Evolutionary conservation across 2,329 filamentous ascomycete genomes (phyloP).

Genomic region (Aspergillus phoenicis): DNA sequence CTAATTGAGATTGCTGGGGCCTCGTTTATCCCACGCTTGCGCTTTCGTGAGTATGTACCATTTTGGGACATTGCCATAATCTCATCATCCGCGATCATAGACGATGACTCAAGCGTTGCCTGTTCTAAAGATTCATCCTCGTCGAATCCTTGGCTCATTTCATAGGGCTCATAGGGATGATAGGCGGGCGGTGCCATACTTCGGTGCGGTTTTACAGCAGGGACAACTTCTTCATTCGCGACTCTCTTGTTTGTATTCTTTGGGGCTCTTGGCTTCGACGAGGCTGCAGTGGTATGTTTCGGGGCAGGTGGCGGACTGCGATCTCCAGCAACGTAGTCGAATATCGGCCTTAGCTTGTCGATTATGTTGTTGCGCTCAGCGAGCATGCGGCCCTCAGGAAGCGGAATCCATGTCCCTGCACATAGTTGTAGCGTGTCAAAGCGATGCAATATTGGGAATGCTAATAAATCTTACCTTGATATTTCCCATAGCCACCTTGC

Average conservation of each 20-base stretch:
- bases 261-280: slow-evolving; percentile 77
- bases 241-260: slow-evolving; percentile 65
- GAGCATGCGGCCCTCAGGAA: slow-evolving; percentile 76
- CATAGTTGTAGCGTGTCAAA: slow-evolving; percentile 1
- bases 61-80: slow-evolving; percentile 70
- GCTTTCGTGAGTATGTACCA: slow-evolving; percentile 63
- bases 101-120: slow-evolving; percentile 78
- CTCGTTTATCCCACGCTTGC: slow-evolving; percentile 73
- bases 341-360: slow-evolving; percentile 80
- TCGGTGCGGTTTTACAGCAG: slow-evolving; percentile 33
- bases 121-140: slow-evolving; percentile 85
- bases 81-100: slow-evolving; percentile 82
- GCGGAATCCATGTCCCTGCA: slow-evolving; percentile 90
- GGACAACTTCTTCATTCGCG: slow-evolving; percentile 40
- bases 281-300: slow-evolving; percentile 74
- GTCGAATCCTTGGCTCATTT: slow-evolving; percentile 65
- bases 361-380: slow-evolving; percentile 86
- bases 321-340: slow-evolving; percentile 83
- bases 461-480: slow-evolving; percentile 67
- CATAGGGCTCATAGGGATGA: slow-evolving; percentile 63
- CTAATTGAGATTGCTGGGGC: slow-evolving; percentile 58
- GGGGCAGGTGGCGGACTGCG: slow-evolving; percentile 90
- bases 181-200: slow-evolving; percentile 41
- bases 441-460: too few species aligned
- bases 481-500: slow-evolving; percentile 97